Conservation (phyloP, 371 early-diverging fungal species). For the Mucor sp. region DNA sequence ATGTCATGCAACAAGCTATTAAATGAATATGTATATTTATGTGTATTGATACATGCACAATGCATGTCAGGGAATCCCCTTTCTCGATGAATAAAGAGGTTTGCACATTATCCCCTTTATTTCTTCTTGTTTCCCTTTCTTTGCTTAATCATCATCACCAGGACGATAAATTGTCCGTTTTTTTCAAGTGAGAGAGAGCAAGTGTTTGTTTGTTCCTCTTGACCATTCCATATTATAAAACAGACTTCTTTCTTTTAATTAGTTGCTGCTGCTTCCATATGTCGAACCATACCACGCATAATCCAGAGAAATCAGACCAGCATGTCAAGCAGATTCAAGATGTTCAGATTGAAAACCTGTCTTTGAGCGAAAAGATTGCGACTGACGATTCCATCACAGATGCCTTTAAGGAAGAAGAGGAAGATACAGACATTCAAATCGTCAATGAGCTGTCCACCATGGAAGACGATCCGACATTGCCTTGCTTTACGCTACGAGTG, state of each 20-base stretch:
- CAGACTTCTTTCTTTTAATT: too few relatives aligned
- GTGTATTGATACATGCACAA: neutral
- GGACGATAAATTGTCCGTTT: neutral
- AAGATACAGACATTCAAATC: constrained; percentile 31
- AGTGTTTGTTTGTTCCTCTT: neutral
- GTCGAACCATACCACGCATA: neutral
- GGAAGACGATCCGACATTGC: constrained; percentile 37
- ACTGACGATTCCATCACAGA: neutral
- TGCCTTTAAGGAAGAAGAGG: constrained; percentile 20
- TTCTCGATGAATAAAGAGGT: neutral
- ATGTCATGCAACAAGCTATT: neutral
- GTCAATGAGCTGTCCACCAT: constrained; percentile 40
- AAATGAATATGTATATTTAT: neutral
- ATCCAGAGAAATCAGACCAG: neutral
- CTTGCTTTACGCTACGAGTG: constrained; percentile 33
- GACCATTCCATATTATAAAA: too few relatives aligned
- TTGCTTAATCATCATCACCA: neutral
- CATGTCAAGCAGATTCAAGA: neutral
- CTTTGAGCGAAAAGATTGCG: neutral
- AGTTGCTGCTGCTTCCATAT: neutral
- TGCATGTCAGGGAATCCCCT: neutral
- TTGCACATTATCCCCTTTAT: neutral
- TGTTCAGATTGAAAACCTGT: neutral
- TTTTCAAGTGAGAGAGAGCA: neutral
- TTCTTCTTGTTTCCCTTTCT: neutral